Percentiles rank a stretch among this genome's conserved stretches.
Conservation (phyloP, 164 flowering plant genomes). For the Saururus chinensis region DNA sequence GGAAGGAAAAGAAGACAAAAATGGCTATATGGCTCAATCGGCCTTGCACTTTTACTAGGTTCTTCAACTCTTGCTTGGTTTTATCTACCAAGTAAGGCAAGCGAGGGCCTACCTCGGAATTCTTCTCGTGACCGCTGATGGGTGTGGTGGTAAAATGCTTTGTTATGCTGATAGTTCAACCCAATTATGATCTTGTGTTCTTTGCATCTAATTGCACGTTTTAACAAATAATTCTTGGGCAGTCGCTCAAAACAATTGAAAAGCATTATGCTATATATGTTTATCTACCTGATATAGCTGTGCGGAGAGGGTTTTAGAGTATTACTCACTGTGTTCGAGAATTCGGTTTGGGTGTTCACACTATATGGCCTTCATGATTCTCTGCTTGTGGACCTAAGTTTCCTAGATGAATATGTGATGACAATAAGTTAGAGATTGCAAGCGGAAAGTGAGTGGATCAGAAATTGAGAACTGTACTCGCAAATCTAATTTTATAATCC, state of each 20-base stretch:
- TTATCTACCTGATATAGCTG: background rate
- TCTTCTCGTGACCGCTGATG: background rate
- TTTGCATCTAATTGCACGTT: background rate
- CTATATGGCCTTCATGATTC: background rate
- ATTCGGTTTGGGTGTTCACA: background rate
- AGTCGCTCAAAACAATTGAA: background rate
- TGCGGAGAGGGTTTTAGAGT: background rate
- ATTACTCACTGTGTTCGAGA: too few relatives aligned
- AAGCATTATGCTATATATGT: background rate
- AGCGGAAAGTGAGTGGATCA: too few relatives aligned
- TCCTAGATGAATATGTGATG: too few relatives aligned
- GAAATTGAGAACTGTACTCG: too few relatives aligned
- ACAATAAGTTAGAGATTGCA: too few relatives aligned
- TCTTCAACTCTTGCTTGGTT: constrained; percentile 55
- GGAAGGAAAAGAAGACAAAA: constrained; percentile 47
- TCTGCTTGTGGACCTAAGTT: too few relatives aligned
- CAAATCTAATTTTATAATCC: too few relatives aligned
- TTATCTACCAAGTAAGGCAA: constrained; percentile 23
- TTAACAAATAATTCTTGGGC: background rate
- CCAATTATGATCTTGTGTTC: background rate
- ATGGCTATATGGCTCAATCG: constrained; percentile 69
- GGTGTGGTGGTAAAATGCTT: background rate
- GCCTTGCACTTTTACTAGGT: constrained; percentile 43
- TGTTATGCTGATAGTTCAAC: background rate
- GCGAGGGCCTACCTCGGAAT: background rate